Evolutionary conservation across 257 asterid species (phyloP).

Genomic region (Lantana camara): DNA sequence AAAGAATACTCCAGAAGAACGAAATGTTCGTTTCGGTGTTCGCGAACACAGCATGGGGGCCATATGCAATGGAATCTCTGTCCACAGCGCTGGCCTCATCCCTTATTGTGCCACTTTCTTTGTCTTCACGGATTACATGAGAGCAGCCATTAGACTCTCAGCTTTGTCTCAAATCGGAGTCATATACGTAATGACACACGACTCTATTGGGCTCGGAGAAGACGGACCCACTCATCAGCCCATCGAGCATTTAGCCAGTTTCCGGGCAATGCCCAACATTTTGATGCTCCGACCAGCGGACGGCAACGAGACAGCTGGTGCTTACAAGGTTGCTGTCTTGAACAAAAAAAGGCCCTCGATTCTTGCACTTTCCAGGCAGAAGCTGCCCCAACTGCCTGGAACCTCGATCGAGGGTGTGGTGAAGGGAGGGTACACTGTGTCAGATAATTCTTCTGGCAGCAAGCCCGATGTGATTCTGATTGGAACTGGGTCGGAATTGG

Average conservation of each 20-base stretch:
- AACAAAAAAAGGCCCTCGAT: slow-evolving; percentile 70
- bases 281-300: slow-evolving; percentile 88
- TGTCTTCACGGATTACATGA: slow-evolving; percentile 92
- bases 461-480: slow-evolving; percentile 66
- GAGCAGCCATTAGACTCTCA: slow-evolving; percentile 86
- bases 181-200: slow-evolving; percentile 74
- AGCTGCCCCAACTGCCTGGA: slow-evolving; percentile 63
- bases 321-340: slow-evolving; percentile 74
- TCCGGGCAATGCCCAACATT: slow-evolving; percentile 79
- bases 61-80: slow-evolving; percentile 79
- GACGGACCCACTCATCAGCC: slow-evolving; percentile 87
- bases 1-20: slow-evolving; percentile 69
- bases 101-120: slow-evolving; percentile 92
- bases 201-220: slow-evolving; percentile 78
- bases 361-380: slow-evolving; percentile 71
- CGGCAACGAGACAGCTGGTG: slow-evolving; percentile 85
- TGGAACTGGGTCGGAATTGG: slow-evolving; percentile 78
- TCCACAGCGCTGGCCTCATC: slow-evolving; percentile 75
- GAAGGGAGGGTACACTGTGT: slow-evolving; percentile 67
- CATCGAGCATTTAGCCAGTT: slow-evolving; percentile 73
- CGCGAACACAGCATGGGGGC: slow-evolving; percentile 91
- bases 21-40: slow-evolving; percentile 66
- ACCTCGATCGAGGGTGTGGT: slow-evolving; percentile 71
- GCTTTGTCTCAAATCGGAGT: slow-evolving; percentile 73
- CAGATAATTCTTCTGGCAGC: slow-evolving; percentile 61